Base-by-base conservation (phyloP, 2,329 filamentous ascomycete species). In the Aureobasidium sp. region DNA sequence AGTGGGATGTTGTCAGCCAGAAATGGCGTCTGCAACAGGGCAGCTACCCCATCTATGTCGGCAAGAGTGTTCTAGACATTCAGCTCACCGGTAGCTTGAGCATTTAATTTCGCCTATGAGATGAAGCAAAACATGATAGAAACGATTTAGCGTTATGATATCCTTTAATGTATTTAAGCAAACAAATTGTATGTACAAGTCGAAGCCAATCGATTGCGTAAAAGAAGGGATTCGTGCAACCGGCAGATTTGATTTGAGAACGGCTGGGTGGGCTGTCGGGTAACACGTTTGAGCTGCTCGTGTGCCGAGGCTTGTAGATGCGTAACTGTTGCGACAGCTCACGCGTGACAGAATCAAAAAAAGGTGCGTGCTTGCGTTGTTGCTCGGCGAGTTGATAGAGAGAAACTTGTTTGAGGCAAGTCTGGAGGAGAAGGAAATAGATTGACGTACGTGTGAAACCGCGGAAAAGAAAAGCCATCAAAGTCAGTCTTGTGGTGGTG, bases 11-110 rank as follows among this genome's bases (percentile, higher is more conserved):
- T 5, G 67, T 63, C 44, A 62, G 69, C 65, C 80, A 83, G 74
- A 76, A 79, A 63, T 83, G 81, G 81, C 73, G 79, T 29, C 73
- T 80, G 31, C 79, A 79, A 0, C 67, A 60, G 5, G 78, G 74
- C 20, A 66, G 69, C 52, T 82, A 77, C 65, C 72, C 69, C 31
- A 67, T 81, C 58, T 81, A 76, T 74, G 68, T 82, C 37, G 80
- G 81, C 14, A 70, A 68, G 67, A 73, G 69, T 64, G 71, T 74
- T 56, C 65, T 72, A 17, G 70, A 74, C 55, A 67, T 67, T 61
- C 68, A 70, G 60, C 65, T 73, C n/a, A 64, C 36, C 14, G 67
- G 66, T 12, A 68, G 25, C 17, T 27, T 65, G 17, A 52, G 7
- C 48, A 63, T 63, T 15, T 63, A 39, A 63, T 55, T 22, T 55